A percentile compares a stretch with the other conserved stretches of the same genome.
Evolutionary conservation across 78 protist species (phyloP).

Genomic region (Planoprotostelium fungivorum): DNA sequence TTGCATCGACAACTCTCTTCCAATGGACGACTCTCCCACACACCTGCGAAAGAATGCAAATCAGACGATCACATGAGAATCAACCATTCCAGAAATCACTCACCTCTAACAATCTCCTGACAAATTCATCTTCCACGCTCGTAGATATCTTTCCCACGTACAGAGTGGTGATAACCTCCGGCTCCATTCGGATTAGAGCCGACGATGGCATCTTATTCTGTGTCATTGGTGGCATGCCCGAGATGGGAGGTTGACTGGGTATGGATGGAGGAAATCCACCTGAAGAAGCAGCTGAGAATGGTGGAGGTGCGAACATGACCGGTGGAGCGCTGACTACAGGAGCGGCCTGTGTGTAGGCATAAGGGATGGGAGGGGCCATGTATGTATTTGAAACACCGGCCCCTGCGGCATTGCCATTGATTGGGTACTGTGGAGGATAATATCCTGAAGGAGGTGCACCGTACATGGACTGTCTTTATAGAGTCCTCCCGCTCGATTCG

Average conservation of each 20-base stretch:
- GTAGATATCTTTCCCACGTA: constrained; percentile 47
- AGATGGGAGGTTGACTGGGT: background rate
- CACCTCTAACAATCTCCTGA: constrained; percentile 9
- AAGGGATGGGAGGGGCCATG: background rate
- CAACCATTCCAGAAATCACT: background rate
- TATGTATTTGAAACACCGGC: background rate
- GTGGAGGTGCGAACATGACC: background rate
- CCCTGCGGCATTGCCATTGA: background rate
- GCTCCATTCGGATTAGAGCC: background rate
- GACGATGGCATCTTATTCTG: background rate
- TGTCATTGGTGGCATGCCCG: background rate
- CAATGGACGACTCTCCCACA: constrained; percentile 41
- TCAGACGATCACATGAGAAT: background rate
- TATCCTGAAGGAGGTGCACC: background rate
- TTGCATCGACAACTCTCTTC: constrained; percentile 37
- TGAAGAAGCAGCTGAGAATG: background rate
- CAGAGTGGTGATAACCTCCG: background rate
- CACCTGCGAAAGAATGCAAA: background rate
- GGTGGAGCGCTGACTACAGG: background rate
- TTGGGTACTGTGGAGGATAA: background rate
- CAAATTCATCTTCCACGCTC: constrained; percentile 43
- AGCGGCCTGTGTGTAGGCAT: background rate
- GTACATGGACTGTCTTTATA: no score
- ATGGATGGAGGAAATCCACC: no score
- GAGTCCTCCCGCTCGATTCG: no score